Percentiles rank a stretch among this genome's conserved stretches.
Conservation (phyloP, 441 rosid species). For the Corymbia citriodora region DNA sequence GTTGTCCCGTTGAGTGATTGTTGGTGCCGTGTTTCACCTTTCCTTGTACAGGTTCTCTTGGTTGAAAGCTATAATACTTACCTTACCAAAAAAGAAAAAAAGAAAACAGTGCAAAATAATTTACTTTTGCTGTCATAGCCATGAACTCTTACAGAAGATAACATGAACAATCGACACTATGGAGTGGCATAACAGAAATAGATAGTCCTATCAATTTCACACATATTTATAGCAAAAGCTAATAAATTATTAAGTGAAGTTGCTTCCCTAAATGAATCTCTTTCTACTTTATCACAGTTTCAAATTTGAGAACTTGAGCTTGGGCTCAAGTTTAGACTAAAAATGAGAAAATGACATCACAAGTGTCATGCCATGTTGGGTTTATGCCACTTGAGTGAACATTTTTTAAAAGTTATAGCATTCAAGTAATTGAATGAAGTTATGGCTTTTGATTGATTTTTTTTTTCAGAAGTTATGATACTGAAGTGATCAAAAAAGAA, state of each 20-base stretch:
- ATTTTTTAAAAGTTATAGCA: not conserved
- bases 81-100: too few species aligned
- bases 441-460: not conserved
- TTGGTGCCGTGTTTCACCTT: too few species aligned
- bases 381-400: not conserved
- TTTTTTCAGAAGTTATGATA: not conserved
- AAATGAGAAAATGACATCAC: not conserved
- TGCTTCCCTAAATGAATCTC: not conserved
- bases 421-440: not conserved
- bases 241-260: not conserved
- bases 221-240: not conserved
- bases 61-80: too few species aligned
- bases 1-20: too few species aligned
- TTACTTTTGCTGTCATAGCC: not conserved
- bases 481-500: not conserved
- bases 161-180: not conserved
- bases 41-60: too few species aligned
- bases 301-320: not conserved
- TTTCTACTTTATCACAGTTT: not conserved
- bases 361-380: accelerated
- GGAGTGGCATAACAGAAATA: not conserved
- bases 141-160: not conserved
- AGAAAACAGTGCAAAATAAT: not conserved
- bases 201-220: not conserved
- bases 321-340: not conserved